Evolutionary conservation across 2,329 filamentous ascomycete species (phyloP).

Genomic region (Penicillium brasilianum): DNA sequence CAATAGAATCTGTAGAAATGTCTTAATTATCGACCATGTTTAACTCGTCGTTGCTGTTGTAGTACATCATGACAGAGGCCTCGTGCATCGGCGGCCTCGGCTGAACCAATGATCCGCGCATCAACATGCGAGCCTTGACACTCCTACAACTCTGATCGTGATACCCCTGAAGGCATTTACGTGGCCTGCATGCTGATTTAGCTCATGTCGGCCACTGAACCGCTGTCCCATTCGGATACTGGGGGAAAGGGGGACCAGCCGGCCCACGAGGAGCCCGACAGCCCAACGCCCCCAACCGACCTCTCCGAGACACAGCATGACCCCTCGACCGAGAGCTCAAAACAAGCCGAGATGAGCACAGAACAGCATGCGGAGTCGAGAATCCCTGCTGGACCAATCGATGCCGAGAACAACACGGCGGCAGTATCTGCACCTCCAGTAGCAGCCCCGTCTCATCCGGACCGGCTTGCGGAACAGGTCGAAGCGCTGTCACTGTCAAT

Average conservation of each 20-base stretch:
- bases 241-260: slow-evolving; percentile 33
- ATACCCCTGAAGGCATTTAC: slow-evolving; percentile 18
- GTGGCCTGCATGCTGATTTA: slow-evolving; percentile 49
- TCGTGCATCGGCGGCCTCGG: slow-evolving; percentile 31
- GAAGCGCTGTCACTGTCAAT: slow-evolving; percentile 39
- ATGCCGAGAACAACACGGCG: slow-evolving; percentile 12
- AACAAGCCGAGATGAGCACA: slow-evolving; percentile 22
- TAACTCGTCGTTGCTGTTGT: neutral
- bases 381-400: neutral
- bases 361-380: slow-evolving; percentile 15
- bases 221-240: slow-evolving; percentile 31
- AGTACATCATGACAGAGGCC: neutral
- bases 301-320: slow-evolving; percentile 30
- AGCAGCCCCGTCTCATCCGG: slow-evolving; percentile 25
- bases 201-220: slow-evolving; percentile 44
- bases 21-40: neutral
- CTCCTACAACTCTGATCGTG: slow-evolving; percentile 15
- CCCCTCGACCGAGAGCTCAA: slow-evolving; percentile 17
- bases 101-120: slow-evolving; percentile 42
- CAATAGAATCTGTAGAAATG: neutral
- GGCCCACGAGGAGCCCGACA: slow-evolving; percentile 31
- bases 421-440: slow-evolving; percentile 16
- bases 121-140: slow-evolving; percentile 37
- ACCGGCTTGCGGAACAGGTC: slow-evolving; percentile 37
- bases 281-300: slow-evolving; percentile 30